Conservation (phyloP, 192 early-diverging fungal species). For the Coemansia sp. region DNA sequence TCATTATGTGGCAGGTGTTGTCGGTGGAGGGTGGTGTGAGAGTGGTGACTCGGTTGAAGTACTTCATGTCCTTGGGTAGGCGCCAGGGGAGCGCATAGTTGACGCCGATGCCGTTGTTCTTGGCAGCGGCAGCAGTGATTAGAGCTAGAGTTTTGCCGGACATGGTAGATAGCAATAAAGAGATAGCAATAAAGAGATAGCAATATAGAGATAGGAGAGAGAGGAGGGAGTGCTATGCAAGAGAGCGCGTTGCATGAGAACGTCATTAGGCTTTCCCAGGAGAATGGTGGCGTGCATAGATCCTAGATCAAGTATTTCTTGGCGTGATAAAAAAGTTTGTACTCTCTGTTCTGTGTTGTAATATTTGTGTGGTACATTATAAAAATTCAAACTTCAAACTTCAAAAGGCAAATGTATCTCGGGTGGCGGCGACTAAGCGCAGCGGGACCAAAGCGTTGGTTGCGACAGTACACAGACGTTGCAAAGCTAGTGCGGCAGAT, state of each 20-base stretch:
- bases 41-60: slow-evolving; percentile 72
- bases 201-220: background rate
- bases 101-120: slow-evolving; percentile 76
- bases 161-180: slow-evolving; percentile 11
- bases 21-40: slow-evolving; percentile 5
- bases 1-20: slow-evolving; percentile 35
- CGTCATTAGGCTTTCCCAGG: background rate
- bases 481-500: slow-evolving; percentile 24
- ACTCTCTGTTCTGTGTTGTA: background rate
- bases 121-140: slow-evolving; percentile 76
- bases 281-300: background rate
- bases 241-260: no score
- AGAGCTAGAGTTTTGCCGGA: slow-evolving; percentile 54
- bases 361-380: no score
- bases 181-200: slow-evolving; percentile 3
- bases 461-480: slow-evolving; percentile 4
- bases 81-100: slow-evolving; percentile 81
- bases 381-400: background rate
- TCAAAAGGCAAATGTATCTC: background rate
- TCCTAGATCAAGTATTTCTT: background rate
- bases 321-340: background rate
- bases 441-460: background rate
- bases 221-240: background rate
- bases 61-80: slow-evolving; percentile 81
- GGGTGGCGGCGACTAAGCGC: background rate